phyloP scores from a whole-genome alignment of 1,139 yeast species.

The Hyphopichia buzzinii region DNA sequence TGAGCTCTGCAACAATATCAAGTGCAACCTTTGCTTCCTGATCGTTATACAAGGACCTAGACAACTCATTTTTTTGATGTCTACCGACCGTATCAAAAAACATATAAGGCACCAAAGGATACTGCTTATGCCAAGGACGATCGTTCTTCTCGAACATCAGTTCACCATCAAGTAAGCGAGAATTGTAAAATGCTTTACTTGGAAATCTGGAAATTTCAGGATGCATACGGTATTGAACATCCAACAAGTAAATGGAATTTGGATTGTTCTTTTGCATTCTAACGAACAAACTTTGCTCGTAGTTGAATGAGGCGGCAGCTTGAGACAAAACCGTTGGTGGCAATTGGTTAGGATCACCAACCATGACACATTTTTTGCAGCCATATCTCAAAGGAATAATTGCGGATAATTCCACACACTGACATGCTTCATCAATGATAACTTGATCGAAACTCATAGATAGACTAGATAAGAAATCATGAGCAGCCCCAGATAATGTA shows the following conservation, averaged over 20 bases:
- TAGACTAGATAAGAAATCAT: conserved; percentile 73
- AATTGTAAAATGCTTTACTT: conserved; percentile 74
- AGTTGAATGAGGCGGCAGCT: conserved; percentile 73
- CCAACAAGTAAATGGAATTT: conserved; percentile 66
- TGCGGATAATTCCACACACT: conserved; percentile 90
- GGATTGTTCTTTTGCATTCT: conserved; percentile 78
- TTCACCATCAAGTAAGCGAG: conserved; percentile 72
- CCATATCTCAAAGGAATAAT: conserved; percentile 93
- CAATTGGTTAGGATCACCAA: conserved; percentile 97
- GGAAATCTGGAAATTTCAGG: conserved; percentile 89
- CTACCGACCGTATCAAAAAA: conserved; percentile 70
- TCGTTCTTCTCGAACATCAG: conserved; percentile 57
- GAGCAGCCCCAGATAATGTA: conserved; percentile 94
- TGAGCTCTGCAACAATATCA: conserved; percentile 61
- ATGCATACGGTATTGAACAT: conserved; percentile 99
- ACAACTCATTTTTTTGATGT: conserved; percentile 60
- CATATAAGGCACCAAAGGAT: conserved; percentile 65
- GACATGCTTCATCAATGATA: conserved; percentile 97
- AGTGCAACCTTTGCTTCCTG: conserved; percentile 73
- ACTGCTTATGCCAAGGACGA: conserved; percentile 71
- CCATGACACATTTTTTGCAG: conserved; percentile 89
- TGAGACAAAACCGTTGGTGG: conserved; percentile 98
- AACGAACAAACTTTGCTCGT: conserved; percentile 91
- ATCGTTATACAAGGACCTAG: conserved; percentile 68
- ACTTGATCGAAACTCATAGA: conserved; percentile 88